Percentiles rank a stretch among this genome's conserved stretches.
phyloP scores from a whole-genome alignment of 352 stramenopile genomes.

The Phytophthora meadii region DNA sequence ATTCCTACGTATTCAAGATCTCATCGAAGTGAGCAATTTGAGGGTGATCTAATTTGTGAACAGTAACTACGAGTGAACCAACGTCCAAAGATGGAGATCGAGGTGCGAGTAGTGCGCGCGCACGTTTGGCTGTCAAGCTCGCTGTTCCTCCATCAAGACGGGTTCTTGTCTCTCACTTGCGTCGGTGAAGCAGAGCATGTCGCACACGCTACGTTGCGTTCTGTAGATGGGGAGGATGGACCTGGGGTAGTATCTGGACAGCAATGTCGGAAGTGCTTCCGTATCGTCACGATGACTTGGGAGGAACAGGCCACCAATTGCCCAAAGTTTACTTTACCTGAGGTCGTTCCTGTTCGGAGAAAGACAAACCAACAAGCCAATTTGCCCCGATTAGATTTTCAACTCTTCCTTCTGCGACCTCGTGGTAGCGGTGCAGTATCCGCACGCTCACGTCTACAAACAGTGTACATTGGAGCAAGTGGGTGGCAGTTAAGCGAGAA shows the following conservation, averaged over 20 bases:
- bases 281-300: conserved; percentile 40
- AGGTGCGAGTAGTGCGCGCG: conserved; percentile 43
- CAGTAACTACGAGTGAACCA: too few species aligned
- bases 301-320: conserved; percentile 24
- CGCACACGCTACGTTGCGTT: conserved; percentile 35
- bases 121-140: conserved; percentile 49
- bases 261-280: conserved; percentile 20
- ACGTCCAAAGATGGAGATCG: conserved; percentile 33
- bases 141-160: conserved; percentile 38
- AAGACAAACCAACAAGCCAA: conserved; percentile 10
- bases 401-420: conserved; percentile 41
- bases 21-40: conserved; percentile 6
- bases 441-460: conserved; percentile 24
- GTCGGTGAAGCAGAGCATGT: conserved; percentile 32
- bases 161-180: conserved; percentile 45
- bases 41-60: conserved; percentile 14
- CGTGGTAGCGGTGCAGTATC: conserved; percentile 17
- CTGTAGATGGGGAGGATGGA: conserved; percentile 14
- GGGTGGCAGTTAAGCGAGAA: conserved; percentile 38
- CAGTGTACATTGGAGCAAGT: conserved; percentile 44
- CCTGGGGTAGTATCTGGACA: conserved; percentile 7
- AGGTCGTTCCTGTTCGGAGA: neutral
- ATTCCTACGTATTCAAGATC: neutral
- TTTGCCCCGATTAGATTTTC: conserved; percentile 40
- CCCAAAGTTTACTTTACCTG: conserved; percentile 24